phyloP scores from a whole-genome alignment of 495 filamentous ascomycete genomes.

The Xylaria sp. region DNA sequence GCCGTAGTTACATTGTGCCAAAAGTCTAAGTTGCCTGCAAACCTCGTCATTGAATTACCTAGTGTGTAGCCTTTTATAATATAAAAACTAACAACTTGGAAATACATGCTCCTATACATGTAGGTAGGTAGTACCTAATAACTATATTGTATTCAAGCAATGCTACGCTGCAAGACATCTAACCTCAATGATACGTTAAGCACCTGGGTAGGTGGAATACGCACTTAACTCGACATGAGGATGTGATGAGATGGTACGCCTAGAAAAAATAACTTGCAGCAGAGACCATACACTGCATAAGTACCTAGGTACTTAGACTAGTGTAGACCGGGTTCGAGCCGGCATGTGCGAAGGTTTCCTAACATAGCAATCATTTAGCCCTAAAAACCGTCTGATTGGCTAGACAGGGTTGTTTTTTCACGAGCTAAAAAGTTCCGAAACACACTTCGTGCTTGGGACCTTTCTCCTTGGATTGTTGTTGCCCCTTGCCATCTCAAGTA shows the following conservation, averaged over 20 bases:
- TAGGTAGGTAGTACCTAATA: background rate
- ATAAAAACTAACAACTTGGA: background rate
- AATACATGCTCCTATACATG: background rate
- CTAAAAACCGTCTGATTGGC: constrained; percentile 32
- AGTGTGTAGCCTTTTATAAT: background rate
- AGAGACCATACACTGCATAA: too few species aligned
- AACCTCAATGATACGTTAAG: background rate
- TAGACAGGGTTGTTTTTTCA: background rate
- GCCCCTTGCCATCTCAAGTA: background rate
- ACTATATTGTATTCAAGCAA: background rate
- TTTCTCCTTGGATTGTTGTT: background rate
- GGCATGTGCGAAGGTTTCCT: constrained; percentile 28
- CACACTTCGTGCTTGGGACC: background rate
- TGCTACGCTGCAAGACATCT: background rate
- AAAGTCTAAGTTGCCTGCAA: background rate
- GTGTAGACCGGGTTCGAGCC: background rate
- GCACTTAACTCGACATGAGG: background rate
- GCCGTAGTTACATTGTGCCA: too few species aligned
- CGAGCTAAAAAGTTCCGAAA: constrained; percentile 19
- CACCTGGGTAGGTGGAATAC: background rate
- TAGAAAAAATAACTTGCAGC: background rate
- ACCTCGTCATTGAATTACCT: background rate
- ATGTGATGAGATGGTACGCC: background rate
- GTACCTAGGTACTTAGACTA: too few species aligned
- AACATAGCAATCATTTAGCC: constrained; percentile 35